phyloP scores from a whole-genome alignment of 2,329 filamentous ascomycete species.

The Ascocoryne sarcoides region DNA sequence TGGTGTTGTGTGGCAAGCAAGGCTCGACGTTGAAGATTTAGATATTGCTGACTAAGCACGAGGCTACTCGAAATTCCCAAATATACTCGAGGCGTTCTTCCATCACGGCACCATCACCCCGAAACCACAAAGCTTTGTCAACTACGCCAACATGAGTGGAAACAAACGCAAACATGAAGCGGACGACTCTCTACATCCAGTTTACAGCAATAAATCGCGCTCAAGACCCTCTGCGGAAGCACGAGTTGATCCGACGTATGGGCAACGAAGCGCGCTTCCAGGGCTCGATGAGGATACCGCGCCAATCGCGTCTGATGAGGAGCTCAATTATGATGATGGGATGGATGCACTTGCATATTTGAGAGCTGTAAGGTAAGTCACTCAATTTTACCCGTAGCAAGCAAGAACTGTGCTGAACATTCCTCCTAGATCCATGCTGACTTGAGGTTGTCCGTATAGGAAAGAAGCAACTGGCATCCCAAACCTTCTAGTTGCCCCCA shows the following conservation, averaged over 20 bases:
- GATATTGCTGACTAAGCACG: slow-evolving; percentile 5
- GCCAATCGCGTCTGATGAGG: slow-evolving; percentile 35
- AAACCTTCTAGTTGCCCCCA: slow-evolving; percentile 57
- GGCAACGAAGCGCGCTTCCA: slow-evolving; percentile 64
- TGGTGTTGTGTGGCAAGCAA: too few species aligned
- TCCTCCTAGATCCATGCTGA: slow-evolving; percentile 26
- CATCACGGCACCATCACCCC: slow-evolving; percentile 1
- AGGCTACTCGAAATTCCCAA: slow-evolving; percentile 5
- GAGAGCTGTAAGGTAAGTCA: slow-evolving; percentile 57
- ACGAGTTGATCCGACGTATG: slow-evolving; percentile 54
- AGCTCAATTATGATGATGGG: slow-evolving; percentile 59
- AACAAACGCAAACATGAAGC: slow-evolving; percentile 16
- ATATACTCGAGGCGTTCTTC: too few species aligned
- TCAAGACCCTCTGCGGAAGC: slow-evolving; percentile 17
- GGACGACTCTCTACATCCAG: slow-evolving; percentile 7
- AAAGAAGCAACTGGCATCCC: slow-evolving; percentile 69
- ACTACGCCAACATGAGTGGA: slow-evolving; percentile 8
- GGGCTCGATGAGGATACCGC: slow-evolving; percentile 41
- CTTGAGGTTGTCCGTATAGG: slow-evolving; percentile 50
- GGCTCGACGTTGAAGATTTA: too few species aligned
- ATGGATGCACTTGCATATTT: slow-evolving; percentile 60
- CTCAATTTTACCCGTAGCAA: slow-evolving; percentile 2
- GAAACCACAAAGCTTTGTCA: slow-evolving; percentile 1
- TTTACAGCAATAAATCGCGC: slow-evolving; percentile 19
- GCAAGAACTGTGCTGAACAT: slow-evolving; percentile 34